Conservation (phyloP, 805 yeast genomes). For the Monosporozyma unispora region DNA sequence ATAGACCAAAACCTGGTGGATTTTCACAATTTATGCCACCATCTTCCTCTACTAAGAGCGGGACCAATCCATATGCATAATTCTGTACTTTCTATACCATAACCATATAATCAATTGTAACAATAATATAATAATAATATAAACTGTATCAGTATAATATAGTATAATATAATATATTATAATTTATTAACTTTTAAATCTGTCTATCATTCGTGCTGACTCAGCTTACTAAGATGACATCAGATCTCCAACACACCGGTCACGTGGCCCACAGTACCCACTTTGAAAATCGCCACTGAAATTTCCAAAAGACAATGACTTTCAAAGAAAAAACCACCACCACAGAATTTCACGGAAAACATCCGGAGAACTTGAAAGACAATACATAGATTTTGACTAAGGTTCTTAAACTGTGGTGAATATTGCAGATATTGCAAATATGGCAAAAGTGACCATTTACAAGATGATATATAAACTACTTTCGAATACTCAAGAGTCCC, state of each 20-base stretch:
- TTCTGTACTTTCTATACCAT: neutral
- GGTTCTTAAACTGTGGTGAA: neutral
- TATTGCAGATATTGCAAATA: no score
- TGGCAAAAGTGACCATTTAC: no score
- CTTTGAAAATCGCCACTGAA: neutral
- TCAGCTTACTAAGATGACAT: no score
- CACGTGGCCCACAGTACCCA: neutral
- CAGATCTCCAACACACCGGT: neutral
- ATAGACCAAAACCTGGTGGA: slow-evolving; percentile 9
- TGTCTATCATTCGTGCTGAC: no score
- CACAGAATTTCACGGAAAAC: neutral
- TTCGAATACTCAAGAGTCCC: no score
- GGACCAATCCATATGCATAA: slow-evolving; percentile 1
- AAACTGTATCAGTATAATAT: neutral
- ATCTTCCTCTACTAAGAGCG: neutral
- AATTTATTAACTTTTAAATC: no score
- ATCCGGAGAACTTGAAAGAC: neutral
- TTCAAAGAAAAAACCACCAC: no score
- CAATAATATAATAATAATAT: neutral
- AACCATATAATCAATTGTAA: neutral
- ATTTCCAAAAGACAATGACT: neutral
- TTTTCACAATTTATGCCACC: slow-evolving; percentile 23
- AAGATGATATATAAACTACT: no score
- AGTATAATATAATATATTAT: no score
- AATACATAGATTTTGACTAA: neutral